phyloP scores from a whole-genome alignment of 345 rosid genomes.

The Euphorbia lathyris region DNA sequence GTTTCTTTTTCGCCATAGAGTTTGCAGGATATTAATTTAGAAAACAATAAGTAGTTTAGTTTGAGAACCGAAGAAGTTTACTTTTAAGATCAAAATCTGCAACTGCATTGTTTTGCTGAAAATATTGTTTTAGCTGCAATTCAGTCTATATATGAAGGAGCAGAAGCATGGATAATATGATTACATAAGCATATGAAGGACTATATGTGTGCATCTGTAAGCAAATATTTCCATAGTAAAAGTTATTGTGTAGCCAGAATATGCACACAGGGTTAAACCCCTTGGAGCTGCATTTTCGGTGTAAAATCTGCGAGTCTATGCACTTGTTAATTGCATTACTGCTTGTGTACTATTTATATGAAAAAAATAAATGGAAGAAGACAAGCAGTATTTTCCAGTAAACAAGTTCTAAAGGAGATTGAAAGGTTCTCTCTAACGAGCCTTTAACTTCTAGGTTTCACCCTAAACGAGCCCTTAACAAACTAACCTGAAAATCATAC shows the following conservation, averaged over 20 bases:
- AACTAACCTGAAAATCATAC: too few species aligned
- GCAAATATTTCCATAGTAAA: neutral
- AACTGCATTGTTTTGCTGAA: neutral
- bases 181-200: neutral
- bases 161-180: neutral
- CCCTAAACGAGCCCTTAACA: too few species aligned
- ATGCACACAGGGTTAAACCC: neutral
- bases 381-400: too few species aligned
- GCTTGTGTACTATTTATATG: too few species aligned
- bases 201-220: neutral
- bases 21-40: neutral
- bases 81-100: neutral
- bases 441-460: too few species aligned
- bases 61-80: neutral
- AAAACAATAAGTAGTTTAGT: neutral
- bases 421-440: too few species aligned
- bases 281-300: neutral
- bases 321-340: too few species aligned
- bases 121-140: neutral
- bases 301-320: neutral
- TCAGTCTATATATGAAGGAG: neutral
- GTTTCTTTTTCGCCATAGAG: neutral
- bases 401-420: too few species aligned
- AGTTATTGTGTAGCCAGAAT: neutral
- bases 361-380: too few species aligned